Percentiles rank a stretch among this genome's conserved stretches.
Conservation (phyloP, 2,329 filamentous ascomycete genomes). For the Colletotrichum noveboracense region DNA sequence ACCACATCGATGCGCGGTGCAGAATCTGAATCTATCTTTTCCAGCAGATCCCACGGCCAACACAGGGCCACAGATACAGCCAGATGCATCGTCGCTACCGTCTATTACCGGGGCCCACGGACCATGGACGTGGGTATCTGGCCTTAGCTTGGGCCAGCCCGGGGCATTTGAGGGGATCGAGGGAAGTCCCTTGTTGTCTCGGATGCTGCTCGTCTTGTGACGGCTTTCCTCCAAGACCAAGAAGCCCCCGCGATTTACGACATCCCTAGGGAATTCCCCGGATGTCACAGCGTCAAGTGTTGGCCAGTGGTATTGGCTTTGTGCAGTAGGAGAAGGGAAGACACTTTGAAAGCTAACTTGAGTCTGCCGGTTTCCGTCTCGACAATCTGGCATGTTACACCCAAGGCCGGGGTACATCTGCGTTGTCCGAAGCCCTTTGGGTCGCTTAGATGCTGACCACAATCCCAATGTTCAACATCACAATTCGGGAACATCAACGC, state of each 20-base stretch:
- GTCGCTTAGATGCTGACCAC: background rate
- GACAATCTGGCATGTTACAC: background rate
- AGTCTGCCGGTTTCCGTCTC: background rate
- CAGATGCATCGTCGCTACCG: constrained; percentile 1
- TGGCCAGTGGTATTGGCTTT: background rate
- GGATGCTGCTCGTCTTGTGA: constrained; percentile 5
- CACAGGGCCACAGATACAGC: constrained; percentile 1
- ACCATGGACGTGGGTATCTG: background rate
- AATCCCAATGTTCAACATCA: background rate
- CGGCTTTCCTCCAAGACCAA: background rate
- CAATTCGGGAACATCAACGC: background rate
- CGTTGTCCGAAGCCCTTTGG: background rate
- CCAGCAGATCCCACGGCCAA: background rate
- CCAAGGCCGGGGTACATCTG: background rate
- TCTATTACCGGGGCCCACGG: background rate
- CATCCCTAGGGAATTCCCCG: background rate
- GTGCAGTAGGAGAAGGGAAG: background rate
- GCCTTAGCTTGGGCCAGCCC: background rate
- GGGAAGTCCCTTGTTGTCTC: constrained; percentile 11
- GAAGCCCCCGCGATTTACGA: background rate
- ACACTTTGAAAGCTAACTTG: no score
- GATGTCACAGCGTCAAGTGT: background rate
- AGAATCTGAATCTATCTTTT: background rate
- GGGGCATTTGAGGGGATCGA: background rate
- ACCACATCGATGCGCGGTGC: background rate